Evolutionary conservation across 805 yeast genomes (phyloP), one percentile per base, ranked within the genome.

Genomic region (Yueomyces sp.): DNA sequence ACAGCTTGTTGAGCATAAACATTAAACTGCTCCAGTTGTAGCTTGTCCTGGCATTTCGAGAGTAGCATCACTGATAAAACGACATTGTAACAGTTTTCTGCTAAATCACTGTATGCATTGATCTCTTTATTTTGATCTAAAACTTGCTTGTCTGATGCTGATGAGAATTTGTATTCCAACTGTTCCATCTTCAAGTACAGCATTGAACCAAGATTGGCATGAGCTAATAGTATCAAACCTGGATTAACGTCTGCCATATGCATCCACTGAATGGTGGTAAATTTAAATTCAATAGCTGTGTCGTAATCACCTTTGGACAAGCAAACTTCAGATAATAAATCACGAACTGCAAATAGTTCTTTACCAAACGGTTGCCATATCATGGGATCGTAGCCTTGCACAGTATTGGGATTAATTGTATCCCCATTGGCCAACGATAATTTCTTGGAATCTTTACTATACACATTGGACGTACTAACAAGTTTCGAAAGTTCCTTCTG

Each of bases 311-410:
- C 84, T 12, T 73, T 65, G 1, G 77, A 66, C 44, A 84, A 60
- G 45, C 81, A 78, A 28, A 76, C 62, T 3, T 87, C 84, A 3
- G 82, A 76, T 48, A 77, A 73, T 46, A 83, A 52, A 49, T 85
- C 94, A 59, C 87, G 68, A 2, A 82, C 77, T 43, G 76, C 74
- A 57, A 86, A 76, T 47, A 81, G 72, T 51, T 85, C 94, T 44
- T 80, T 82, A 28, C 76, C 65, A 56, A 82, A 85, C 2, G 78
- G 79, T 37, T 72, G 75, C 78, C 82, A 79, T 2, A 73, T 69
- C 32, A 65, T 68, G 31, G 65, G 70, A 53, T 64, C 63, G 9
- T 9, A 30, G 9, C 9, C 33, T 30, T 30, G 6, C 9, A 9
- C 33, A 30, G 9, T 30, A 30, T 6, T 6, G 33, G 33, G 33